Evolutionary conservation across 345 rosid species (phyloP), one percentile per base, ranked within the genome.

Genomic region (Capsella bursapastoris): DNA sequence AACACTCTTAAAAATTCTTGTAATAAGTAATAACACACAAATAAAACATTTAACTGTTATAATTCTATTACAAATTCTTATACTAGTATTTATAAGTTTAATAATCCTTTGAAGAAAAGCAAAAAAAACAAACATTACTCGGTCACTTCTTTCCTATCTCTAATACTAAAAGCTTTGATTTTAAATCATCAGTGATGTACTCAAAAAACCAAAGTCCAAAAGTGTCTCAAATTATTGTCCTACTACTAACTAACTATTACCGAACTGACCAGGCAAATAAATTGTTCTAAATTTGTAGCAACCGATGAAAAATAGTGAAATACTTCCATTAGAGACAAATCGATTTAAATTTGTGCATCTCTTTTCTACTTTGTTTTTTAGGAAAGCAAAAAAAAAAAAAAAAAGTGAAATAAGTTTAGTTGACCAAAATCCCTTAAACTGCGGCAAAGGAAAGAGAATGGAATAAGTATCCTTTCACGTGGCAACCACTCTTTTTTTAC

Each of bases 401-500:
- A 28, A 59, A 74, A 31, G 49, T 61, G 27, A 43, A 62, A 44
- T 8, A 7, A 29, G 48, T 35, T 31, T 58, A 15, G 67, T 71
- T 77, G 80, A 71, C 76, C 67, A 41, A 71, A 35, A 55, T 16
- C 63, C 77, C 80, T 57, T 32, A 65, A 43, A 14, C 59, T 66
- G 68, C 77, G 77, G 80, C 16, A 16, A 31, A 4, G 35, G 66
- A 48, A 74, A 38, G 31, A 37, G 8, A 28, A 1, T 49, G 14
- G 25, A 43, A 43, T 35, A 27, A 74, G 53, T 64, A 63, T 71
- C 70, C 22, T 68, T 43, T 76, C 75, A 70, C 75, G 31, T 70
- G 80, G 71, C 60, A 64, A 57, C 53, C 66, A 63, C 71, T 70
- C 55, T 13, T 22, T 22, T 22, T 22, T 22, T 13, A 37, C 56